These are phyloP conservation scores for Wallacemonas rigidus DNA, from an alignment of 208 protist genomes.

Conservation along the genomic window DNA sequence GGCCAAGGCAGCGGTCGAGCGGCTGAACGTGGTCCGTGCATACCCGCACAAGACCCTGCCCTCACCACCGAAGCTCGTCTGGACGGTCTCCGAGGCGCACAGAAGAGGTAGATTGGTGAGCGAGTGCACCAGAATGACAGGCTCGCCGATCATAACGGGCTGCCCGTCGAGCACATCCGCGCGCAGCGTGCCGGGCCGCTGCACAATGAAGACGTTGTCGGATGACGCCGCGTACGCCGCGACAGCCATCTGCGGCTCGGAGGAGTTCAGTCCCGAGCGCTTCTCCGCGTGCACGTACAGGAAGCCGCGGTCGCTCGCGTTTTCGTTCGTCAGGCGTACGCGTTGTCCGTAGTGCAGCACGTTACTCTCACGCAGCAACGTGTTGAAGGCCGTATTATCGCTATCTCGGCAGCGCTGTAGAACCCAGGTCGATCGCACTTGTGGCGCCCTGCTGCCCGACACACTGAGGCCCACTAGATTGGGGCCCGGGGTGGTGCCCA, in stretches of 20 bases:
- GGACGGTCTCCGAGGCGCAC: conserved; percentile 26
- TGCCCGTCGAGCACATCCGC: conserved; percentile 56
- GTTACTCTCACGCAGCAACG: conserved; percentile 36
- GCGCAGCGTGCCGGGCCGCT: conserved; percentile 39
- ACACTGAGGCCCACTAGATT: conserved; percentile 36
- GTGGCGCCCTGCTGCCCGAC: conserved; percentile 19
- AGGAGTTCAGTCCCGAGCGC: conserved; percentile 36
- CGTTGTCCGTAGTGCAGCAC: conserved; percentile 88
- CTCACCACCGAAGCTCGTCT: conserved; percentile 71
- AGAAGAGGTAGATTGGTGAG: conserved; percentile 69
- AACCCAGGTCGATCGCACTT: conserved; percentile 76
- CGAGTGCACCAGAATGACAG: conserved; percentile 77
- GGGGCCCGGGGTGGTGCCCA: conserved; percentile 16
- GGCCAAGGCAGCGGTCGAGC: conserved; percentile 48
- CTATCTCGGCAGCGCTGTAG: conserved; percentile 64
- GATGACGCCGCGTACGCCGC: conserved; percentile 47
- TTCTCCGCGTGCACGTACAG: conserved; percentile 72
- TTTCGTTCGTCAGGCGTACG: conserved; percentile 75
- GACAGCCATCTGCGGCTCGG: conserved; percentile 46
- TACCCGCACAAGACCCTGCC: conserved; percentile 62
- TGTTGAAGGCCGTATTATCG: conserved; percentile 72
- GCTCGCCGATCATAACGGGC: conserved; percentile 62
- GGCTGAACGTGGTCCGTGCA: conserved; percentile 29
- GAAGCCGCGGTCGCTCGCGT: conserved; percentile 55
- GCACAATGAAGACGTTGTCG: conserved; percentile 79